Base-by-base conservation (phyloP, 2,329 filamentous ascomycete genomes). In the Epichloe elymi region DNA sequence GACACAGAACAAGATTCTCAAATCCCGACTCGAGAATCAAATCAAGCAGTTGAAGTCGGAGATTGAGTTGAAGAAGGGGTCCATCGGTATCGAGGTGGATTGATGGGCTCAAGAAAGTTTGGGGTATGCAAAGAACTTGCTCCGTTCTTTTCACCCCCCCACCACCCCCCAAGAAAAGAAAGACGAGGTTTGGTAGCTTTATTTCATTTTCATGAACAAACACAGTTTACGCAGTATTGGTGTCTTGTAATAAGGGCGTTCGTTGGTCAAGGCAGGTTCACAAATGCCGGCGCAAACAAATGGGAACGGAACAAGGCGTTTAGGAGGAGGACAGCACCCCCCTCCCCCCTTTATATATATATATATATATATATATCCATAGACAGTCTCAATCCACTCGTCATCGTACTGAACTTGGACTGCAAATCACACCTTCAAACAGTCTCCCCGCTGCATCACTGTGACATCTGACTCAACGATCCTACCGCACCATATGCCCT, bases 11-110 rank as follows among this genome's bases (percentile, higher is more conserved):
- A 67, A 68, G 52, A 74, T 80, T 51, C 62, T 81, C 52, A 67
- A 69, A 53, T 70, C 68, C 51, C 72, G 78, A 26, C 63, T 80
- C 17, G 69, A 75, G 55, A 65, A 63, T 23, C 73, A 70, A 48
- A 76, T 79, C 57, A 74, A 69, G 58, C 66, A 70, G 60, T 64
- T 72, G 46, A 69, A 65, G 59, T 67, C 66, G 17, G 70, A 72
- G 54, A 70, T 73, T 57, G 67, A 67, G 55, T 64, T 72, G 52
- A 73, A 73, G 60, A 69, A 69, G 57, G 66, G 67, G 23, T 72
- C 69, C 11, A 70, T 73, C 30, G 68, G 67, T 46, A 67, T 69
- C 23, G 67, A 70, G 50, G 59, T 60, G 23, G 67, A 70, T 46
- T 66, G 68, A 48, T 67, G 59, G 48, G 26, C 15, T 11, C 8